Percentiles rank a stretch among this genome's conserved stretches.
phyloP scores from a whole-genome alignment of 345 rosid genomes.

The Geranium brycei region DNA sequence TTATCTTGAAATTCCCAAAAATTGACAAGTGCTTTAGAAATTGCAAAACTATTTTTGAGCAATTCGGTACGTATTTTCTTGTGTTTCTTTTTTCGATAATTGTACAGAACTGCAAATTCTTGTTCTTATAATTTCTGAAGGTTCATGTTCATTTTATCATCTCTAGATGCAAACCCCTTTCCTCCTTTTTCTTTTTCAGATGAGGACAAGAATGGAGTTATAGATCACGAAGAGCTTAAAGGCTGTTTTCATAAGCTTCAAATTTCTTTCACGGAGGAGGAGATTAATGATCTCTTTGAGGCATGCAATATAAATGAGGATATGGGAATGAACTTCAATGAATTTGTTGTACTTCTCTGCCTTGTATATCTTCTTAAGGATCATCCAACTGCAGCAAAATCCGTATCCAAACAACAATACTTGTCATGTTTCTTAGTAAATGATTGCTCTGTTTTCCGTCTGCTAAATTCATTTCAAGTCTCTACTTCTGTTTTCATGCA shows the following conservation, averaged over 20 bases:
- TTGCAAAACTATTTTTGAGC: constrained; percentile 68
- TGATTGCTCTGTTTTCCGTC: no score
- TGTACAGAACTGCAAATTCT: no score
- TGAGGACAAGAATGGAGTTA: constrained; percentile 73
- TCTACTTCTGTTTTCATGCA: no score
- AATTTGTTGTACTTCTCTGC: constrained; percentile 85
- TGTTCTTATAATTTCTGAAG: not conserved
- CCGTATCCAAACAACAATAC: constrained; percentile 33
- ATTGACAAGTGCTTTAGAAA: constrained; percentile 69
- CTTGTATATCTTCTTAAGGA: constrained; percentile 80
- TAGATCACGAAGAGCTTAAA: constrained; percentile 66
- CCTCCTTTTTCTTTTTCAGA: constrained; percentile 21
- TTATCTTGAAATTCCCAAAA: constrained; percentile 83
- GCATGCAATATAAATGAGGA: constrained; percentile 77
- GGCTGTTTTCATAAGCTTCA: constrained; percentile 62
- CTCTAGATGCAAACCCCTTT: not conserved
- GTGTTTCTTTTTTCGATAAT: no score
- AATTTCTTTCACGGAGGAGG: constrained; percentile 65
- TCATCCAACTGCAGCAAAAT: constrained; percentile 37
- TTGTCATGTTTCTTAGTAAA: not conserved
- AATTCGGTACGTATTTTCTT: constrained; percentile 46
- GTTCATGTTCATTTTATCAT: not conserved
- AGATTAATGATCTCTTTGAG: constrained; percentile 57
- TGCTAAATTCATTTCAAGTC: not conserved
- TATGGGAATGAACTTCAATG: constrained; percentile 71